A percentile compares a stretch with the other conserved stretches of the same genome.
phyloP scores from a whole-genome alignment of 345 rosid genomes.

The Eucalyptus cloeziana region DNA sequence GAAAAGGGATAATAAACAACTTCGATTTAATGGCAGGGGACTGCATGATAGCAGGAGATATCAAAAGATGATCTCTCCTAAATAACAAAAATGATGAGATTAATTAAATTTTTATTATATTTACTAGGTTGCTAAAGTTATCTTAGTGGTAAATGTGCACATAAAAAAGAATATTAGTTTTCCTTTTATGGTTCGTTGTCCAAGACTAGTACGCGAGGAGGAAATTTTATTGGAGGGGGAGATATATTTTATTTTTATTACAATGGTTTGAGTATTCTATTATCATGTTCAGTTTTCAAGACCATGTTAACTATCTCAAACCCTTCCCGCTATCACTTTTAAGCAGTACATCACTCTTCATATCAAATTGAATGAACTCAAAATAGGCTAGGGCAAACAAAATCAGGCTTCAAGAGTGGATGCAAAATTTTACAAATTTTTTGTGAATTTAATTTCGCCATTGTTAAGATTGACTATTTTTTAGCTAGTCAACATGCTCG shows the following conservation, averaged over 20 bases:
- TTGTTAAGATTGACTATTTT: not conserved
- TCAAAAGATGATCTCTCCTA: not conserved
- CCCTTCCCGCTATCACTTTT: too few species aligned
- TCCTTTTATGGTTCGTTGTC: not conserved
- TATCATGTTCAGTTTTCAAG: too few species aligned
- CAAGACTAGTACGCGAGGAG: not conserved
- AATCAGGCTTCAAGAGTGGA: not conserved
- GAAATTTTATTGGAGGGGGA: not conserved
- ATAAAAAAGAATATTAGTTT: fast-evolving
- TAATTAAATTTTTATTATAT: too few species aligned
- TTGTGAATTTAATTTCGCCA: not conserved
- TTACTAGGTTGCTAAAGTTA: not conserved
- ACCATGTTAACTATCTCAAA: too few species aligned
- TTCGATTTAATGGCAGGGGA: not conserved
- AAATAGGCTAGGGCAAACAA: not conserved
- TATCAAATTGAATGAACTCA: too few species aligned
- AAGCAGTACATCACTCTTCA: too few species aligned
- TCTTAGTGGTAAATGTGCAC: not conserved
- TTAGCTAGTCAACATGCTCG: too few species aligned
- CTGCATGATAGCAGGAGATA: fast-evolving
- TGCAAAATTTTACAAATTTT: too few species aligned
- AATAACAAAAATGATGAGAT: too few species aligned
- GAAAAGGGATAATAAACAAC: not conserved
- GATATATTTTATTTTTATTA: too few species aligned
- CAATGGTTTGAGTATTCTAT: too few species aligned